Evolutionary conservation across 1,139 yeast genomes (phyloP), one percentile per base, ranked within the genome.

Genomic region (Blastobotrys serpentis): DNA sequence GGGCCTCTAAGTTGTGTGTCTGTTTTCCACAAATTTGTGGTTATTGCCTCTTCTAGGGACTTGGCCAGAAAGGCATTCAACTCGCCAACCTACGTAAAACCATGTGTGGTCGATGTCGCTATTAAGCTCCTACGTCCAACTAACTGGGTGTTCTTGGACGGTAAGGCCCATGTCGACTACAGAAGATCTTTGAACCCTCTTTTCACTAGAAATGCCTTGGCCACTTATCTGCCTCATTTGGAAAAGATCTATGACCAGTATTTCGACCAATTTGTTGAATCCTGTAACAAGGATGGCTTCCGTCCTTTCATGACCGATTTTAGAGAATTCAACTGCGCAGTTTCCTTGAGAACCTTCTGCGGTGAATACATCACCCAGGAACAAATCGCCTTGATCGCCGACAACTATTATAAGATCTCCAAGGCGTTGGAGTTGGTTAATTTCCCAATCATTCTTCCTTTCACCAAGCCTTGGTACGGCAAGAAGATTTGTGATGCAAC

Each of bases 41-140:
- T 92, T 50, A 89, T 92, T 70, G 98, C 97, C 8, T 83, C 95
- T 6, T 77, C 86, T 34, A 81, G 96, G 63, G 98, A 90, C 59
- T 75, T 92, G 57, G 86, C 97, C 21, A 81, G 98, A 69, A 92
- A 92, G 64, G 83, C 89, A 53, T 77, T 92, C 60, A 83, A 81
- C 61, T 82, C 95, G 23, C 95, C 97, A 30, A 77, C 80, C 51
- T 92, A 76, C 64, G 97, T 88, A 52, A 89, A 89, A 68, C 98
- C 98, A 5, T 92, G 98, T 74, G 96, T 92, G 53, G 98, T 92
- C 56, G 98, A 92, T 65, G 98, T 89, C 48, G 98, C 98, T 17
- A 75, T 82, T 57, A 92, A 90, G 72, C 87, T 92, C 59, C 75
- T 92, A 63, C 81, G 98, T 69, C 97, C 98, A 41, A 76, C 92